Conservation (phyloP, 2,329 filamentous ascomycete genomes). For the Nannizzia gypsea region DNA sequence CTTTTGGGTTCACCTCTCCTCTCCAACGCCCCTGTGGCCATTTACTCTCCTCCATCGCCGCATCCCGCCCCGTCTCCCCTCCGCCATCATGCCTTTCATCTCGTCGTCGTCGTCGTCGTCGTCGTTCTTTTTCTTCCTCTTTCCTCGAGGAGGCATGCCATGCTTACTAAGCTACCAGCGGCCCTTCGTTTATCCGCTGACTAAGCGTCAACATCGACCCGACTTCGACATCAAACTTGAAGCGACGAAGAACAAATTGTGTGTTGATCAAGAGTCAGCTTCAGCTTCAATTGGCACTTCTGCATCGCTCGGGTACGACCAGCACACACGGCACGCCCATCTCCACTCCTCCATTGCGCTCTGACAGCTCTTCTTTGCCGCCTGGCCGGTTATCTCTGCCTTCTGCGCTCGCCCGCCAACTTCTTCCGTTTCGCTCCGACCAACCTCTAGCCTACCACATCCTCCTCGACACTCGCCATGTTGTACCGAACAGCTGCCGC, state of each 20-base stretch:
- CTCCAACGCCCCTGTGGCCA: too few relatives aligned
- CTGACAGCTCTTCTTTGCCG: neutral
- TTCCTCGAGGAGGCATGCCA: neutral
- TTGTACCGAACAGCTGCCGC: conserved; percentile 35
- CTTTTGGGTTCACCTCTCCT: too few relatives aligned
- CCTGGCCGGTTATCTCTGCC: neutral
- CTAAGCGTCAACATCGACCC: neutral
- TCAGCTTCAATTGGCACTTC: neutral
- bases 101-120: neutral
- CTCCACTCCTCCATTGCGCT: neutral
- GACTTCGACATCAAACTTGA: neutral
- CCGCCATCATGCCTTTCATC: too few relatives aligned
- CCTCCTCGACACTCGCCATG: conserved; percentile 28
- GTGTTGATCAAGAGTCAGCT: neutral
- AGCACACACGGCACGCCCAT: neutral
- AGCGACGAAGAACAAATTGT: neutral
- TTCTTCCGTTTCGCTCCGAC: neutral
- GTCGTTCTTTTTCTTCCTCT: neutral
- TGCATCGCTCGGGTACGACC: conserved; percentile 2
- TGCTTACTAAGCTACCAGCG: neutral
- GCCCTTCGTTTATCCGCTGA: neutral
- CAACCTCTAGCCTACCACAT: conserved; percentile 13
- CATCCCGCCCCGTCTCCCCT: too few relatives aligned
- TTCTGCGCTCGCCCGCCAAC: neutral
- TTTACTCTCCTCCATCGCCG: too few relatives aligned